A percentile compares a stretch with the other conserved stretches of the same genome.
Evolutionary conservation across 2,329 filamentous ascomycete species (phyloP).

Genomic region (Colletotrichum costaricense): DNA sequence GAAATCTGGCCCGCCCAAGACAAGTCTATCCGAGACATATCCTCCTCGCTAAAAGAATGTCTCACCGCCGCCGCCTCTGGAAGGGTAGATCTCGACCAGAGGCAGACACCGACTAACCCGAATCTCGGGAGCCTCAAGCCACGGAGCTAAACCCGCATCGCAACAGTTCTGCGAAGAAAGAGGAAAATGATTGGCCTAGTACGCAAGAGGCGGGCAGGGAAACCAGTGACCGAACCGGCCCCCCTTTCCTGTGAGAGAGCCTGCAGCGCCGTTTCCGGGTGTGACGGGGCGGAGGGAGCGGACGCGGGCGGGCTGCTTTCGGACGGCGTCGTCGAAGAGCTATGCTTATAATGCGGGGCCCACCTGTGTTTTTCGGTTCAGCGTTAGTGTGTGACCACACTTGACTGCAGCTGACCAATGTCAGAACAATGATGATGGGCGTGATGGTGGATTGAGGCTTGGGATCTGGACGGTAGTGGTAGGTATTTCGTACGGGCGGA

Average conservation of each 20-base stretch:
- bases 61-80: background rate
- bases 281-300: background rate
- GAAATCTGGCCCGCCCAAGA: background rate
- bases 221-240: too few relatives aligned
- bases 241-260: background rate
- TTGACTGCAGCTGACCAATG: background rate
- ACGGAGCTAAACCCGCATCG: background rate
- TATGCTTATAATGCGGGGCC: background rate
- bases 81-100: background rate
- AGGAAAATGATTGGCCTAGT: background rate
- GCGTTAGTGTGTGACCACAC: background rate
- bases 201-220: background rate
- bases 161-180: background rate
- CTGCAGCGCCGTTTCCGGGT: background rate
- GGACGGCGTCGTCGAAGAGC: background rate
- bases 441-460: background rate
- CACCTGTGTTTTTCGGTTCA: background rate
- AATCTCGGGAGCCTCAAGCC: background rate
- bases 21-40: background rate
- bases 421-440: background rate
- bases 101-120: background rate
- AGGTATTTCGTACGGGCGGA: background rate
- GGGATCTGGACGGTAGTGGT: background rate
- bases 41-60: background rate
- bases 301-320: background rate